phyloP scores from a whole-genome alignment of 768 basidiomycete species.

The Floccularia luteovirens region DNA sequence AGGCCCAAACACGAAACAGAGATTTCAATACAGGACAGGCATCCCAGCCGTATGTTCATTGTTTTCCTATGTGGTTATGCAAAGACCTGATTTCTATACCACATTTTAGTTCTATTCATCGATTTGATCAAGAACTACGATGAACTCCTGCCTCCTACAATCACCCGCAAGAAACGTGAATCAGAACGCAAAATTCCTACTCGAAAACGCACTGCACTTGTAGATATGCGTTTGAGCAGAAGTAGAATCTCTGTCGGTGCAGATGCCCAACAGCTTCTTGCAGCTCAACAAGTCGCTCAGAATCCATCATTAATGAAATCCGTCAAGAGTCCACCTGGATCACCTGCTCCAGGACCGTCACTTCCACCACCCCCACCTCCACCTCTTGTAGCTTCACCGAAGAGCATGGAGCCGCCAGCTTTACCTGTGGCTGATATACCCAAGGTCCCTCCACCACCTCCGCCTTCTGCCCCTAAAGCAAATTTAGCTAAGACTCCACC shows the following conservation, averaged over 20 bases:
- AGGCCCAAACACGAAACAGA: slow-evolving; percentile 79
- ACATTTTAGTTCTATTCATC: slow-evolving; percentile 62
- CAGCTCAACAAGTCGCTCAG: slow-evolving; percentile 59
- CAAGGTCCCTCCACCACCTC: slow-evolving; percentile 18
- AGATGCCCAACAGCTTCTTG: slow-evolving; percentile 64
- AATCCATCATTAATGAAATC: slow-evolving; percentile 34
- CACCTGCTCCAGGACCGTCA: slow-evolving; percentile 21
- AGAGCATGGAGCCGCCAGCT: slow-evolving; percentile 6
- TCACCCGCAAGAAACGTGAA: slow-evolving; percentile 81
- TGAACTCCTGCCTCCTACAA: slow-evolving; percentile 70
- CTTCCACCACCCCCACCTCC: slow-evolving; percentile 18
- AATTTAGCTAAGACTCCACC: slow-evolving; percentile 16
- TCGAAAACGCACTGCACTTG: slow-evolving; percentile 78
- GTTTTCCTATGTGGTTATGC: not conserved
- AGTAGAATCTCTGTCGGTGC: slow-evolving; percentile 65
- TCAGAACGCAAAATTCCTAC: slow-evolving; percentile 78
- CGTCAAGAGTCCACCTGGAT: slow-evolving; percentile 12
- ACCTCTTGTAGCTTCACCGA: slow-evolving; percentile 12
- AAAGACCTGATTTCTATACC: slow-evolving; percentile 1
- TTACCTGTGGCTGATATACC: slow-evolving; percentile 10
- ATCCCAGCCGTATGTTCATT: slow-evolving; percentile 57
- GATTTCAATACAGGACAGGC: slow-evolving; percentile 85
- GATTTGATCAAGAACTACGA: slow-evolving; percentile 77
- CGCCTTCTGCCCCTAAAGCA: slow-evolving; percentile 14
- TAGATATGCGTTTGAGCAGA: slow-evolving; percentile 86